Evolutionary conservation across 805 yeast genomes (phyloP).

Genomic region (Saturnispora hagleri): DNA sequence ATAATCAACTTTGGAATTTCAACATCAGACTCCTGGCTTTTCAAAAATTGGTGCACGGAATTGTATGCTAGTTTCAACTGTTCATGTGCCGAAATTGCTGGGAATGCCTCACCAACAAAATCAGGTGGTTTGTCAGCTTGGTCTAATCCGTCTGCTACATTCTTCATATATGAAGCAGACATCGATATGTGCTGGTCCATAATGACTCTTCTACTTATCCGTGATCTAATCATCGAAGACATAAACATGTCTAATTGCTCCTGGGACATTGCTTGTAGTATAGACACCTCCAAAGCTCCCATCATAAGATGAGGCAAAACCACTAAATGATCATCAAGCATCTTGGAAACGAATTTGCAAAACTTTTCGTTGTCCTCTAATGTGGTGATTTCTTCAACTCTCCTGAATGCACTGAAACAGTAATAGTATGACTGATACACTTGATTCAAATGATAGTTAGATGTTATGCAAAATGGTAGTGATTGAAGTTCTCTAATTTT

Average conservation of each 20-base stretch:
- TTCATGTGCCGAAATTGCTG: slow-evolving; percentile 64
- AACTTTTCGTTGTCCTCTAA: slow-evolving; percentile 70
- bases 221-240: slow-evolving; percentile 69
- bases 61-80: slow-evolving; percentile 50
- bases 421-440: slow-evolving; percentile 82
- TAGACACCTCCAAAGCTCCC: slow-evolving; percentile 82
- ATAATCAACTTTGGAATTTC: slow-evolving; percentile 65
- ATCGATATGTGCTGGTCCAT: slow-evolving; percentile 86
- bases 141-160: slow-evolving; percentile 23
- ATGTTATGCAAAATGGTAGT: slow-evolving; percentile 74
- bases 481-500: slow-evolving; percentile 68
- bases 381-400: slow-evolving; percentile 55
- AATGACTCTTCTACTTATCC: slow-evolving; percentile 83
- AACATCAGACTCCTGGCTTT: slow-evolving; percentile 43
- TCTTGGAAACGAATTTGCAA: slow-evolving; percentile 50
- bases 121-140: slow-evolving; percentile 45
- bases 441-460: slow-evolving; percentile 76
- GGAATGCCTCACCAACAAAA: slow-evolving; percentile 71
- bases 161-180: slow-evolving; percentile 47
- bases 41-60: slow-evolving; percentile 42
- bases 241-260: slow-evolving; percentile 61
- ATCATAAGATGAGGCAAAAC: slow-evolving; percentile 83
- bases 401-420: slow-evolving; percentile 79
- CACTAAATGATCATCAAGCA: slow-evolving; percentile 70
- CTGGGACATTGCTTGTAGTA: slow-evolving; percentile 49